A percentile compares a stretch with the other conserved stretches of the same genome.
Evolutionary conservation across 2,329 filamentous ascomycete species (phyloP).

Genomic region (Pestalotiopsis sp.): DNA sequence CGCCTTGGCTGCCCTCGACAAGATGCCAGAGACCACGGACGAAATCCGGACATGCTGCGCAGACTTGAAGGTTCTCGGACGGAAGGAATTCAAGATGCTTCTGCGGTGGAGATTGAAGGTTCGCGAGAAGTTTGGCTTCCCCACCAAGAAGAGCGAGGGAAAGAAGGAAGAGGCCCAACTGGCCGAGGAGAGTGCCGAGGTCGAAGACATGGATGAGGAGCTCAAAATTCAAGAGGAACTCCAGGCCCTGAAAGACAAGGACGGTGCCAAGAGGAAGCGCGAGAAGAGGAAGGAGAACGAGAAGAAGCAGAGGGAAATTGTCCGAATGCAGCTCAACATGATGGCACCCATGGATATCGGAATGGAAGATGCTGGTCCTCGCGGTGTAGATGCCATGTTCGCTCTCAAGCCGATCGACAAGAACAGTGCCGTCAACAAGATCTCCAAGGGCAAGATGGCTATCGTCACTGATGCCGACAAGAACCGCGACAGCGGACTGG

Average conservation of each 20-base stretch:
- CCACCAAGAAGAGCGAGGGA: slow-evolving; percentile 69
- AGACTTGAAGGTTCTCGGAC: slow-evolving; percentile 87
- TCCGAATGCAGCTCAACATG: slow-evolving; percentile 99
- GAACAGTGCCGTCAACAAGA: slow-evolving; percentile 67
- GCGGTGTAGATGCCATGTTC: slow-evolving; percentile 85
- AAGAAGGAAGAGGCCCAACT: slow-evolving; percentile 44
- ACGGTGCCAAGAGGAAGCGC: slow-evolving; percentile 76
- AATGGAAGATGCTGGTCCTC: slow-evolving; percentile 80
- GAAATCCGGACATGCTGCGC: slow-evolving; percentile 79
- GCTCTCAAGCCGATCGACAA: slow-evolving; percentile 81
- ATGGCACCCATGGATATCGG: slow-evolving; percentile 93
- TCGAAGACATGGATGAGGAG: slow-evolving; percentile 94
- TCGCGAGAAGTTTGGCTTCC: slow-evolving; percentile 87
- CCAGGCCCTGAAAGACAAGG: slow-evolving; percentile 79
- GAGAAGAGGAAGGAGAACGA: slow-evolving; percentile 89
- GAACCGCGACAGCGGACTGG: slow-evolving; percentile 63
- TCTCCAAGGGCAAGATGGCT: slow-evolving; percentile 80
- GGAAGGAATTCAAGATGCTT: slow-evolving; percentile 91
- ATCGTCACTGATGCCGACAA: slow-evolving; percentile 63
- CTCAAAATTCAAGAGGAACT: slow-evolving; percentile 87
- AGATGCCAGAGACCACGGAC: slow-evolving; percentile 82
- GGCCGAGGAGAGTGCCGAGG: slow-evolving; percentile 75
- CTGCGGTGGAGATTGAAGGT: slow-evolving; percentile 89
- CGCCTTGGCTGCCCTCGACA: slow-evolving; percentile 81
- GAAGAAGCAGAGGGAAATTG: slow-evolving; percentile 88